These are phyloP conservation scores for Astrocystis sublimbata DNA, from an alignment of 495 filamentous ascomycete genomes.

Conservation along the genomic window DNA sequence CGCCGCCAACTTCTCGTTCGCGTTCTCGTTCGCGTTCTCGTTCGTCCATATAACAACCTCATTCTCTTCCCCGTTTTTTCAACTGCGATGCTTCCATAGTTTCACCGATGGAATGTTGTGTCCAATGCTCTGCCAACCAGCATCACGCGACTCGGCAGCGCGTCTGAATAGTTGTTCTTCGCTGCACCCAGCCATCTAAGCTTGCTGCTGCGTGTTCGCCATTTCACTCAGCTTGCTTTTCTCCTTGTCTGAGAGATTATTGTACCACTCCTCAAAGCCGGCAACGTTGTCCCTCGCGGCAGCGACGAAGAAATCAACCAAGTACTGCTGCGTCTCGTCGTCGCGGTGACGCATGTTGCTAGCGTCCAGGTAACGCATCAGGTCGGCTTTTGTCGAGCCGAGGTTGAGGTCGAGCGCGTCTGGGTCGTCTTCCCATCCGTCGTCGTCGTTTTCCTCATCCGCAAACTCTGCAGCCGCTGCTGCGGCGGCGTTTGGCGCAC, in stretches of 20 bases:
- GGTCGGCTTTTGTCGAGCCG: slow-evolving; percentile 65
- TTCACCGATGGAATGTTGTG: too few species aligned
- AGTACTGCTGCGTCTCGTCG: slow-evolving; percentile 85
- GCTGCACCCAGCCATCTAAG: not conserved
- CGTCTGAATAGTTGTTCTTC: not conserved
- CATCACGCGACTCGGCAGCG: not conserved
- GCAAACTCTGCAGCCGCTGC: slow-evolving; percentile 55
- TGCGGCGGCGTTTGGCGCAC: slow-evolving; percentile 56
- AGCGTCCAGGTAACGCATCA: slow-evolving; percentile 74
- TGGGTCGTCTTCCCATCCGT: slow-evolving; percentile 91
- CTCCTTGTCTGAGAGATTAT: slow-evolving; percentile 68
- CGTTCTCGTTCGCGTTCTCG: not conserved
- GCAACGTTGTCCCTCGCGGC: slow-evolving; percentile 64
- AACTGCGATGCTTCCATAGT: not conserved
- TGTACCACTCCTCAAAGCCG: slow-evolving; percentile 74
- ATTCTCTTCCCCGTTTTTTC: too few species aligned
- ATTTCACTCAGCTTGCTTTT: slow-evolving; percentile 65
- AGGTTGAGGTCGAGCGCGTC: slow-evolving; percentile 70
- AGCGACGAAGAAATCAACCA: slow-evolving; percentile 78
- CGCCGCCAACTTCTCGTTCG: not conserved
- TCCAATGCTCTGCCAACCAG: not conserved
- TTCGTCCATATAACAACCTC: too few species aligned
- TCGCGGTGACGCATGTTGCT: slow-evolving; percentile 69
- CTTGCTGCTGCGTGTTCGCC: slow-evolving; percentile 20
- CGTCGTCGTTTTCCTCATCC: slow-evolving; percentile 64